Conservation (phyloP, 176 grass and related monocot species). For the Elymus sibiricus region DNA sequence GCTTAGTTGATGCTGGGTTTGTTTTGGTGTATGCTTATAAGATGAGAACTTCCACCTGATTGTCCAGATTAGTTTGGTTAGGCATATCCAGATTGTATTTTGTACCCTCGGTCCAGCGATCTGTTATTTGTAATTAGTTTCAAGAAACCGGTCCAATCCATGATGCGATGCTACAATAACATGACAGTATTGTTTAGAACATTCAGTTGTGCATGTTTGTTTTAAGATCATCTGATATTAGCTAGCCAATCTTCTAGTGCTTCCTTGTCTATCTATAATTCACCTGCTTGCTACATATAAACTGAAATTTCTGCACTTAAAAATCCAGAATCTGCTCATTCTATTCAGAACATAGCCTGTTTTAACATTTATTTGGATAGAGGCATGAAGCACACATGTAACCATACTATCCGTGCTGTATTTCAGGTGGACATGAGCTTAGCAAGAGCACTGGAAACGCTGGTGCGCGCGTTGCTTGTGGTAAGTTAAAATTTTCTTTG, state of each 20-base stretch:
- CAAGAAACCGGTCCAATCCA: not conserved
- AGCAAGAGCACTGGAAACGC: conserved; percentile 93
- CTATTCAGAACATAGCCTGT: not conserved
- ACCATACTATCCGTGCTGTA: not conserved
- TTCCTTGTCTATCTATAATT: not conserved
- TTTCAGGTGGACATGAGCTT: conserved; percentile 89
- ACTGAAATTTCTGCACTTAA: not conserved
- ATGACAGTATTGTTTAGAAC: not conserved
- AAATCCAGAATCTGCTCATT: not conserved
- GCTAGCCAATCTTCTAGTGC: not conserved
- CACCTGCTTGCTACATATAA: not conserved
- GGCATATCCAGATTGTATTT: no score
- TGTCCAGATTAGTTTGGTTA: not conserved
- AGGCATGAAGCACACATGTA: not conserved
- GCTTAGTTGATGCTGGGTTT: not conserved
- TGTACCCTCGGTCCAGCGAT: not conserved
- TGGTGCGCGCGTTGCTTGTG: conserved; percentile 86
- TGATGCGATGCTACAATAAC: not conserved
- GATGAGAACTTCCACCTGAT: not conserved
- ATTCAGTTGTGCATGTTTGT: not conserved
- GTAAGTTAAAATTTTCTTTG: conserved; percentile 24
- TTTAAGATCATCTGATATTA: not conserved
- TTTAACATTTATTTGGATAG: not conserved
- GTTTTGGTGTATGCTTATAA: not conserved
- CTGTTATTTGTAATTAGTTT: not conserved